A percentile compares a stretch with the other conserved stretches of the same genome.
Evolutionary conservation across 2,329 filamentous ascomycete genomes (phyloP).

Genomic region (Claviceps purpurea): DNA sequence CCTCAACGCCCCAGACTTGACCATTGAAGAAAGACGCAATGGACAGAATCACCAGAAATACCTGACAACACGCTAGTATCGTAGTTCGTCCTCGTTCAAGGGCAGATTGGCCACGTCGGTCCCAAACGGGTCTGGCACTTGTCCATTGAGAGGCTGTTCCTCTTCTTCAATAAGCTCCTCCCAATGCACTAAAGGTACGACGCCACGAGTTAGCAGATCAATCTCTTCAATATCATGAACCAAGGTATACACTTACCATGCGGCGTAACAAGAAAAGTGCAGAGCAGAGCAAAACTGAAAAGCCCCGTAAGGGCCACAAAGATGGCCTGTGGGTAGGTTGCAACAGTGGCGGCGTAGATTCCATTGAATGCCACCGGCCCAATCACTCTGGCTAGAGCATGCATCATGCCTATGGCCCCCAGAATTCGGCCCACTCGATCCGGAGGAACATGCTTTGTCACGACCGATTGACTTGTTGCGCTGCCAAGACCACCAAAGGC

Average conservation of each 20-base stretch:
- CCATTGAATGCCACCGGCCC: slow-evolving; percentile 75
- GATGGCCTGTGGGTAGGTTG: slow-evolving; percentile 63
- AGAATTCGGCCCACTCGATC: slow-evolving; percentile 77
- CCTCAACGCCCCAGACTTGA: no score
- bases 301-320: slow-evolving; percentile 60
- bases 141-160: slow-evolving; percentile 10
- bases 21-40: not conserved
- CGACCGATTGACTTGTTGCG: slow-evolving; percentile 67
- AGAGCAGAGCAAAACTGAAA: slow-evolving; percentile 52
- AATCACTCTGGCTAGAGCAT: slow-evolving; percentile 66
- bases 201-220: not conserved
- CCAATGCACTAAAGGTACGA: slow-evolving; percentile 18
- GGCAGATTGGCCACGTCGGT: slow-evolving; percentile 8
- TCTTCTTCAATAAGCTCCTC: slow-evolving; percentile 15
- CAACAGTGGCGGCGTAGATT: slow-evolving; percentile 72
- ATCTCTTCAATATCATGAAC: not conserved
- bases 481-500: slow-evolving; percentile 73
- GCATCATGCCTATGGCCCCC: slow-evolving; percentile 73
- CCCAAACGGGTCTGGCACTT: slow-evolving; percentile 5
- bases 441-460: slow-evolving; percentile 83
- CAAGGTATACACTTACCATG: slow-evolving; percentile 46
- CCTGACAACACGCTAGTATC: slow-evolving; percentile 8
- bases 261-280: slow-evolving; percentile 59
- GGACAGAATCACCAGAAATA: not conserved
- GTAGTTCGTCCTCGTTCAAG: slow-evolving; percentile 16